phyloP scores from a whole-genome alignment of 208 protist genomes.

The Crithidia acanthocephali region DNA sequence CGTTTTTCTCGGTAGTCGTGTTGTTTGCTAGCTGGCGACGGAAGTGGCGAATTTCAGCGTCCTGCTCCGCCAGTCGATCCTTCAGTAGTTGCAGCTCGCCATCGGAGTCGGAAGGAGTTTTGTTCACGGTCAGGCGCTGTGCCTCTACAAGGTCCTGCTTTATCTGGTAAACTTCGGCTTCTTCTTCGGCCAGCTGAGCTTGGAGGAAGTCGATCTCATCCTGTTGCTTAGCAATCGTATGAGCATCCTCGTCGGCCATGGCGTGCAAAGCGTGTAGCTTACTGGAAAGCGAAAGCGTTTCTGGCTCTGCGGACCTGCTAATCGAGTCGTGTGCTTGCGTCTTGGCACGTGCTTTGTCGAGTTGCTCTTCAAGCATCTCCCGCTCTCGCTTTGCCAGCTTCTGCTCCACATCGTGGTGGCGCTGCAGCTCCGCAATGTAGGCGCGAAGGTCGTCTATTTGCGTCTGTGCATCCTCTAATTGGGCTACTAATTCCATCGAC shows the following conservation, averaged over 20 bases:
- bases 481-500: not conserved
- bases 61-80: constrained; percentile 3
- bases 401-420: not conserved
- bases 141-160: constrained; percentile 1
- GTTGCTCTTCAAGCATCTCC: constrained; percentile 17
- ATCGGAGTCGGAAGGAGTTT: not conserved
- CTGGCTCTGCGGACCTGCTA: not conserved
- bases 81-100: not conserved
- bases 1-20: not conserved
- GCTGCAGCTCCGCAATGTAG: constrained; percentile 11
- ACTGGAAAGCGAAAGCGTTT: not conserved
- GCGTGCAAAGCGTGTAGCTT: constrained; percentile 1
- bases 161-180: not conserved
- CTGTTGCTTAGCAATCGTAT: not conserved
- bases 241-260: constrained; percentile 5
- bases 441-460: constrained; percentile 7
- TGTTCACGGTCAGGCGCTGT: not conserved
- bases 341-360: not conserved
- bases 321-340: not conserved
- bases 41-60: not conserved
- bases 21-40: not conserved
- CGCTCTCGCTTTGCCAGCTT: constrained; percentile 12
- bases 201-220: not conserved
- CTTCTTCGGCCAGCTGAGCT: not conserved
- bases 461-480: not conserved